A percentile compares a stretch with the other conserved stretches of the same genome.
These are phyloP conservation scores for Durio zibethinus DNA, from an alignment of 345 rosid species.

Conservation along the genomic window DNA sequence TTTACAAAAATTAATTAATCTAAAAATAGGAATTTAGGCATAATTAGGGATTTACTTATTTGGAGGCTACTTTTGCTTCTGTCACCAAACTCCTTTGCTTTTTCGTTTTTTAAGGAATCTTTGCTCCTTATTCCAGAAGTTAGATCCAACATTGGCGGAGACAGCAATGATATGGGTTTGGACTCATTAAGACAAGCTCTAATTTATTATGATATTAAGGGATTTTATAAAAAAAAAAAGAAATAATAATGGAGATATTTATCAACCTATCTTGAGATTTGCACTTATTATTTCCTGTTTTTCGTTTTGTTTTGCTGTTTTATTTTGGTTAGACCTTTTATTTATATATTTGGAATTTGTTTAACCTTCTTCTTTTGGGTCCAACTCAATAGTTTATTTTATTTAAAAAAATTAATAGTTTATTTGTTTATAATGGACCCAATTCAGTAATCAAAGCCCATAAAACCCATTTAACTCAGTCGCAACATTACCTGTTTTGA, in stretches of 20 bases:
- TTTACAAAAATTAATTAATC: too few relatives aligned
- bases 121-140: not conserved
- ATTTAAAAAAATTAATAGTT: too few relatives aligned
- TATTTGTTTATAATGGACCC: not conserved
- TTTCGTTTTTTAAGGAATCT: not conserved
- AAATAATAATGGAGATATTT: not conserved
- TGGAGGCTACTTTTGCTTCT: not conserved
- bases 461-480: not conserved
- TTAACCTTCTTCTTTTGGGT: too few relatives aligned
- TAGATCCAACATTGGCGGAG: constrained; percentile 35
- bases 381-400: too few relatives aligned
- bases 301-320: too few relatives aligned
- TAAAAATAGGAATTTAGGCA: not conserved
- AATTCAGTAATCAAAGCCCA: not conserved
- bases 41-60: not conserved
- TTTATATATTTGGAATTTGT: too few relatives aligned
- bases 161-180: constrained; percentile 7
- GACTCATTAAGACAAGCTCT: constrained; percentile 11
- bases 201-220: not conserved
- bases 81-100: not conserved
- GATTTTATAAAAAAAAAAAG: too few relatives aligned
- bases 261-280: not conserved
- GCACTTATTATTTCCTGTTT: not conserved
- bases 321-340: too few relatives aligned
- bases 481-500: not conserved